Conservation (phyloP, 805 yeast species). For the Wickerhamomyces bisporus region DNA sequence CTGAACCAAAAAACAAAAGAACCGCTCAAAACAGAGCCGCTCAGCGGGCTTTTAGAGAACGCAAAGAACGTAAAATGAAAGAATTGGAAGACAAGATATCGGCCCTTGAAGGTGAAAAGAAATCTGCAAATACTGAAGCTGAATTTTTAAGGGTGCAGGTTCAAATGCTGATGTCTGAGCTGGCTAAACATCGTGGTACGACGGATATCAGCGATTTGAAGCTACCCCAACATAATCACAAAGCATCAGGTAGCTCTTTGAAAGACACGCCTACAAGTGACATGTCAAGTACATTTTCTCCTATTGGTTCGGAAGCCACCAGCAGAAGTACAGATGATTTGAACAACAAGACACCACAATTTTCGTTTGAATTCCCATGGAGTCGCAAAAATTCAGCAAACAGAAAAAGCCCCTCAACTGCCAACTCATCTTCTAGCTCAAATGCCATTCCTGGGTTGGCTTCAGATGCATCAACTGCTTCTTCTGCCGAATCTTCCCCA, state of each 20-base stretch:
- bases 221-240: slow-evolving; percentile 12
- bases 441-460: slow-evolving; percentile 20
- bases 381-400: slow-evolving; percentile 22
- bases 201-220: slow-evolving; percentile 23
- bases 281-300: slow-evolving; percentile 15
- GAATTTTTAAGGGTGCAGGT: slow-evolving; percentile 75
- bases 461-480: slow-evolving; percentile 24
- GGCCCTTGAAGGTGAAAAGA: slow-evolving; percentile 64
- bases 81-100: slow-evolving; percentile 79
- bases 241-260: neutral
- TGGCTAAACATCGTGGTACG: slow-evolving; percentile 50
- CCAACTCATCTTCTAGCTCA: slow-evolving; percentile 5
- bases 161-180: slow-evolving; percentile 64
- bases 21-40: slow-evolving; percentile 98
- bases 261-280: slow-evolving; percentile 8
- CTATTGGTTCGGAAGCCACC: slow-evolving; percentile 11
- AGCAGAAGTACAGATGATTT: neutral
- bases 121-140: slow-evolving; percentile 64
- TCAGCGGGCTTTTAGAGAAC: slow-evolving; percentile 94
- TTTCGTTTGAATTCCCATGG: slow-evolving; percentile 56
- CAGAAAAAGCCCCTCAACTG: slow-evolving; percentile 4
- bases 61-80: slow-evolving; percentile 82
- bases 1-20: slow-evolving; percentile 82
- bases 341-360: slow-evolving; percentile 17
- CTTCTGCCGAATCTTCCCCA: slow-evolving; percentile 23